Percentiles rank a stretch among this genome's conserved stretches.
Conservation (phyloP, 1,139 yeast species). For the Blastobotrys aristatus region DNA sequence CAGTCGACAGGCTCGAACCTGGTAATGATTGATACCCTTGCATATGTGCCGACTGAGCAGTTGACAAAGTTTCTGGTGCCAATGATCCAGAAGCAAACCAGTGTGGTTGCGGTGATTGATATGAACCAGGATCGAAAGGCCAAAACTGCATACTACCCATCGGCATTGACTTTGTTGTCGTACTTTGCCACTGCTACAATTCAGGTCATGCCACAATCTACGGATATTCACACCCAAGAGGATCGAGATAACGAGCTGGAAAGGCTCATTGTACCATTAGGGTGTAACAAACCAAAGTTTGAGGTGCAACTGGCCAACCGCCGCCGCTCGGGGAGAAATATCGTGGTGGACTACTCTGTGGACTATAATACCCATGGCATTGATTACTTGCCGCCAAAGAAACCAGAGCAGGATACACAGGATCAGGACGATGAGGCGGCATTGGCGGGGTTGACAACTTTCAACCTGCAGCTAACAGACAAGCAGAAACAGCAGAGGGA, state of each 20-base stretch:
- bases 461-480: constrained; percentile 69
- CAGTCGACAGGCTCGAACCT: constrained; percentile 16
- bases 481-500: constrained; percentile 76
- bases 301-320: constrained; percentile 55
- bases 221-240: constrained; percentile 43
- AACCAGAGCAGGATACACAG: constrained; percentile 30
- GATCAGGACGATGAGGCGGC: constrained; percentile 37
- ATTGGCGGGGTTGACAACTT: constrained; percentile 74
- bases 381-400: constrained; percentile 37
- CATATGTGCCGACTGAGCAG: constrained; percentile 47
- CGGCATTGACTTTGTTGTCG: constrained; percentile 47
- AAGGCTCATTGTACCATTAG: constrained; percentile 47
- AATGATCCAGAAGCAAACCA: constrained; percentile 49
- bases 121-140: constrained; percentile 13
- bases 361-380: constrained; percentile 50
- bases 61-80: constrained; percentile 51
- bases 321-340: constrained; percentile 78
- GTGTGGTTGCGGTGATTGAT: constrained; percentile 61
- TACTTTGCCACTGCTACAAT: constrained; percentile 71
- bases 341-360: constrained; percentile 51
- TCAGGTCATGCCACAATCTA: constrained; percentile 45
- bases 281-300: constrained; percentile 47
- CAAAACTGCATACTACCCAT: constrained; percentile 40
- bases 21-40: constrained; percentile 63
- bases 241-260: constrained; percentile 42